Conservation (phyloP, 2,329 filamentous ascomycete species). For the Fusarium sp. region DNA sequence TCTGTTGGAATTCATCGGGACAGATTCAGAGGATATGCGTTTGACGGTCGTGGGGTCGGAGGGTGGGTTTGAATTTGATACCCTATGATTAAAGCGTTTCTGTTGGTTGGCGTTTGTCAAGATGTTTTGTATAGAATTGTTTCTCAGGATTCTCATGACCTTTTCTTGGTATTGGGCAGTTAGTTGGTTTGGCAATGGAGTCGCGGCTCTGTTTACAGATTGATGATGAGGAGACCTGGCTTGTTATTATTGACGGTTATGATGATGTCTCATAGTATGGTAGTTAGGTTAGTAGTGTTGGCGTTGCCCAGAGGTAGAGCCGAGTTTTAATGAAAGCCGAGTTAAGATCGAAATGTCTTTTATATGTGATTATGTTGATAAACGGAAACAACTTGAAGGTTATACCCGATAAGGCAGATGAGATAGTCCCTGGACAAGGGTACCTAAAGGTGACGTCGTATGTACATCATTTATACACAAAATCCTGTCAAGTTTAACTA, state of each 20-base stretch:
- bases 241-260: slow-evolving; percentile 15
- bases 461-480: slow-evolving; percentile 15
- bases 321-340: slow-evolving; percentile 26
- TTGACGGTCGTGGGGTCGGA: slow-evolving; percentile 24
- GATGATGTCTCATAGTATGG: slow-evolving; percentile 24
- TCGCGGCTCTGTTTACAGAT: slow-evolving; percentile 38
- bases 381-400: background rate
- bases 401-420: background rate
- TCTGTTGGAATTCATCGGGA: slow-evolving; percentile 11
- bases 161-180: slow-evolving; percentile 13
- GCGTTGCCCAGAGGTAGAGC: slow-evolving; percentile 2
- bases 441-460: slow-evolving; percentile 23
- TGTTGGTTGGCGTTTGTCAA: slow-evolving; percentile 27
- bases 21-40: slow-evolving; percentile 9
- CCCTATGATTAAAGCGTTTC: slow-evolving; percentile 34
- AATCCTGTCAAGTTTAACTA: slow-evolving; percentile 10
- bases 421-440: background rate
- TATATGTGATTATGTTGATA: background rate
- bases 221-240: slow-evolving; percentile 27
- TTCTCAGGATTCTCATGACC: slow-evolving; percentile 37
- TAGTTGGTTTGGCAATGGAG: slow-evolving; percentile 34
- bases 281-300: slow-evolving; percentile 17
- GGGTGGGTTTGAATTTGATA: slow-evolving; percentile 43
- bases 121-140: slow-evolving; percentile 38
- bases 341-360: background rate